These are phyloP conservation scores for Talaromyces amestolkiae DNA, from an alignment of 2,329 filamentous ascomycete species.

Conservation along the genomic window DNA sequence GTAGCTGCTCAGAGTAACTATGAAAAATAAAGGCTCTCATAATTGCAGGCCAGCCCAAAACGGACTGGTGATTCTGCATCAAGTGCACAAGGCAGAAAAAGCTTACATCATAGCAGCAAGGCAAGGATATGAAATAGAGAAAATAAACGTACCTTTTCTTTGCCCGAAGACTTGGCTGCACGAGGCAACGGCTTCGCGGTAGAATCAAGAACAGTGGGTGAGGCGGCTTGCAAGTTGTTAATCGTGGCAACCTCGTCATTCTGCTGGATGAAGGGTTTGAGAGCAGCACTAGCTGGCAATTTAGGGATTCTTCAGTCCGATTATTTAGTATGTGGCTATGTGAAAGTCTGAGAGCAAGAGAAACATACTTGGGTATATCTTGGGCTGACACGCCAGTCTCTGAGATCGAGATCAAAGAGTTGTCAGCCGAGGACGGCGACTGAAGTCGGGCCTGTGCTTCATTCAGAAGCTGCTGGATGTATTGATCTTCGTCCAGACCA, in stretches of 20 bases:
- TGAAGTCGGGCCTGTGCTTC: slow-evolving; percentile 61
- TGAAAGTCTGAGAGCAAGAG: not conserved
- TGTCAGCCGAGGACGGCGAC: slow-evolving; percentile 25
- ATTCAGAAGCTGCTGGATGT: slow-evolving; percentile 62
- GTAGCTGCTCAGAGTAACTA: slow-evolving; percentile 65
- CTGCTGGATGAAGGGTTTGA: slow-evolving; percentile 56
- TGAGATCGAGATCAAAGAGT: slow-evolving; percentile 20
- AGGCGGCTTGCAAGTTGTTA: slow-evolving; percentile 52
- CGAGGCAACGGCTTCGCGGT: slow-evolving; percentile 1
- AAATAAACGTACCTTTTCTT: slow-evolving; percentile 10
- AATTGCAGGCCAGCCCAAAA: slow-evolving; percentile 75
- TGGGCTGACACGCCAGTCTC: slow-evolving; percentile 12
- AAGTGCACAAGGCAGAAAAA: slow-evolving; percentile 62
- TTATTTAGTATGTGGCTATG: slow-evolving; percentile 11
- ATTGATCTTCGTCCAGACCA: slow-evolving; percentile 48
- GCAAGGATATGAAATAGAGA: slow-evolving; percentile 19
- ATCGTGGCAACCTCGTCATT: slow-evolving; percentile 53
- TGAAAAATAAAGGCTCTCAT: slow-evolving; percentile 65
- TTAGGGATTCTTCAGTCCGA: slow-evolving; percentile 47
- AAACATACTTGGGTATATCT: slow-evolving; percentile 5
- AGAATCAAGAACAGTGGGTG: slow-evolving; percentile 23
- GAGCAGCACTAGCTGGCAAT: slow-evolving; percentile 46
- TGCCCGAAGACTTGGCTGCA: not conserved
- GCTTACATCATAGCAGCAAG: slow-evolving; percentile 69
- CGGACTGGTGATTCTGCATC: slow-evolving; percentile 71